phyloP scores from a whole-genome alignment of 2,329 filamentous ascomycete genomes.

The Stemphylium lycopersici region DNA sequence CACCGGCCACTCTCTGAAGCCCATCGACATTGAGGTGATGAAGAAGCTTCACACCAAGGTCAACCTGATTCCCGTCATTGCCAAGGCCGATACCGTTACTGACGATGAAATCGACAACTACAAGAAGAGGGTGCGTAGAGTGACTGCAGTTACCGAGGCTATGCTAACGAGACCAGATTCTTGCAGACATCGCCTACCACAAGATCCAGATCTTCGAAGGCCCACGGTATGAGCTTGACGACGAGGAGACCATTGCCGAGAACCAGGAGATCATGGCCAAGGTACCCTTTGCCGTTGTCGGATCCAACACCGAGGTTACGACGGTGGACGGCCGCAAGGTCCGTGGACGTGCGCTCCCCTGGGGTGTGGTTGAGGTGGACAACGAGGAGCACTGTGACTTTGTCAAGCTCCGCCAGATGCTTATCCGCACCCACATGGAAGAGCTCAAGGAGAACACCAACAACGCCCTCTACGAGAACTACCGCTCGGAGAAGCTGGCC shows the following conservation, averaged over 20 bases:
- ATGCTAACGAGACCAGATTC: constrained; percentile 68
- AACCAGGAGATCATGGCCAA: constrained; percentile 99
- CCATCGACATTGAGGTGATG: constrained; percentile 99
- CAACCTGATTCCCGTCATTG: constrained; percentile 98
- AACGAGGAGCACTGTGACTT: constrained; percentile 99
- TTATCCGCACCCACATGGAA: constrained; percentile 99
- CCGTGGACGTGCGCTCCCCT: constrained; percentile 93
- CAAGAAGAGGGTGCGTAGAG: constrained; percentile 85
- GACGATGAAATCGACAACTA: constrained; percentile 94
- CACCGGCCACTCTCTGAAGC: constrained; percentile 97
- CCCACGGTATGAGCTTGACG: constrained; percentile 96
- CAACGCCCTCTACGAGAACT: constrained; percentile 98
- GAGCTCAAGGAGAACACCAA: constrained; percentile 99
- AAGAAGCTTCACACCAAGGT: constrained; percentile 99
- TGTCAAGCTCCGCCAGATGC: constrained; percentile 99
- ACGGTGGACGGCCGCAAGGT: constrained; percentile 93
- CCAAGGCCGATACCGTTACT: constrained; percentile 96
- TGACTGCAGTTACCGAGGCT: neutral
- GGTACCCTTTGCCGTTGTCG: constrained; percentile 97
- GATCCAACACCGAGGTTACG: constrained; percentile 92
- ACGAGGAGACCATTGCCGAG: constrained; percentile 99
- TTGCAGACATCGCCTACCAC: constrained; percentile 95
- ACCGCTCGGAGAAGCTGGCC: constrained; percentile 98
- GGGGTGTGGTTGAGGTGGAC: constrained; percentile 98
- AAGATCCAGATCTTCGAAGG: constrained; percentile 99